Base-by-base conservation (phyloP, 176 grass and related monocot genomes). In the Oryza meridionalis region DNA sequence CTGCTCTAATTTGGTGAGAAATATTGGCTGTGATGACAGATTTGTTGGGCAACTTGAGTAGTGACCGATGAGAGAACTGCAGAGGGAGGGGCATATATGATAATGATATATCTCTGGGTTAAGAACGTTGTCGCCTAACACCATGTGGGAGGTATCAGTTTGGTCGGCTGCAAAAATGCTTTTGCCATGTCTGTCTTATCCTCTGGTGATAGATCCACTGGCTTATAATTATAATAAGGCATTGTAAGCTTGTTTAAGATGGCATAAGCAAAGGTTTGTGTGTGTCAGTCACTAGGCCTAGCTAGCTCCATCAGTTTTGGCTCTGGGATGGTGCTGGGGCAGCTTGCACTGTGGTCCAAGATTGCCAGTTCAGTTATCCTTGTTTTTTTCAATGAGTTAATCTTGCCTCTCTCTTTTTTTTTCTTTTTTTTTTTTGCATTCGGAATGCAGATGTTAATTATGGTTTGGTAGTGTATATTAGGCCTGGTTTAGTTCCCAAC, bases 21-120 rank as follows among this genome's bases (percentile, higher is more conserved):
- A 89, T 70, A 27, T 81, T n/a, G n/a, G 72, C 64, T 10, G 50
- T 63, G 50, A 70, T 80, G 70, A 63, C 50, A 76, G 29, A 70
- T 81, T 65, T 65, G 24, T 49, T 63, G 42, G 77, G 25, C 65
- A 71, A 77, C 24, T 65, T 55, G 24, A 26, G 65, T 51, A 26
- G 65, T 51, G 77, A 81, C 81, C 76, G 82, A 72, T 85, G 65
- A 85, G 88, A 85, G 85, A 89, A 77, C 40, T 65, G 50, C 49
- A 51, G 70, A 65, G 53, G 3, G 17, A n/a, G 53, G 53, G 53
- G 17, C 17, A 8, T 21, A n/a, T 58, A 21, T 58, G 51, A 55
- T 55, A 55, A 31, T 68, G 24, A 9, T 58, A 9, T 58, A 66
- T 69, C 63, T 81, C 42, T 49, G 53, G 42, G 71, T 81, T 21